phyloP scores from a whole-genome alignment of 352 stramenopile genomes.

The Globisporangium recalcitrans region DNA sequence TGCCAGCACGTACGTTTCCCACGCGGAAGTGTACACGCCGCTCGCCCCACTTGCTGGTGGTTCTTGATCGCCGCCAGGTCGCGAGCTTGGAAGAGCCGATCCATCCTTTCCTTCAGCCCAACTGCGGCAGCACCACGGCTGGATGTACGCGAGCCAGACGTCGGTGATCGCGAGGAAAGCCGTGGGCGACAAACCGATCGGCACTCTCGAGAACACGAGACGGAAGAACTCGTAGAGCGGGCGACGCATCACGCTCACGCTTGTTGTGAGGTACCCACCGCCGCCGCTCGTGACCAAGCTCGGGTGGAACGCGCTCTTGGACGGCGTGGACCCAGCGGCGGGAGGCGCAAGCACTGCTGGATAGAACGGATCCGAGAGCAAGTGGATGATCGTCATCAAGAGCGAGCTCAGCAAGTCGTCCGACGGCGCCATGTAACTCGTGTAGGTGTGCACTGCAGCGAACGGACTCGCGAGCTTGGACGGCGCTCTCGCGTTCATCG shows the following conservation, averaged over 20 bases:
- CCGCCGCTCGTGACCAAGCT: slow-evolving; percentile 33
- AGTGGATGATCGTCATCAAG: slow-evolving; percentile 74
- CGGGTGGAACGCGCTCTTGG: slow-evolving; percentile 17
- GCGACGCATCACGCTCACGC: slow-evolving; percentile 58
- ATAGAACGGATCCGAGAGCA: slow-evolving; percentile 80
- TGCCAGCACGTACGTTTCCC: slow-evolving; percentile 77
- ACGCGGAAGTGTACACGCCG: slow-evolving; percentile 46
- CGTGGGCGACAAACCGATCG: slow-evolving; percentile 72
- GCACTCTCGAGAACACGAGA: slow-evolving; percentile 75
- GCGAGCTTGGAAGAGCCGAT: slow-evolving; percentile 2
- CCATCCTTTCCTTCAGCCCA: slow-evolving; percentile 40
- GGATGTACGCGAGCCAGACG: slow-evolving; percentile 84
- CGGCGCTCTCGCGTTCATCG: slow-evolving; percentile 4
- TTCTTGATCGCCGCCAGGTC: not conserved
- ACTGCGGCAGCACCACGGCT: slow-evolving; percentile 72
- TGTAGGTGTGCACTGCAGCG: slow-evolving; percentile 71
- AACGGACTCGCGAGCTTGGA: slow-evolving; percentile 58
- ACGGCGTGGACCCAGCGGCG: slow-evolving; percentile 10
- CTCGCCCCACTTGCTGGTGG: slow-evolving; percentile 8
- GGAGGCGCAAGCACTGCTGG: slow-evolving; percentile 40
- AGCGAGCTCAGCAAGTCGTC: slow-evolving; percentile 81
- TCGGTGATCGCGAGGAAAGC: slow-evolving; percentile 78
- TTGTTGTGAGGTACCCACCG: slow-evolving; percentile 66
- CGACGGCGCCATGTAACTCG: slow-evolving; percentile 78
- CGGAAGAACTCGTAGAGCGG: slow-evolving; percentile 83